Evolutionary conservation across 1,284 basidiomycete genomes (phyloP).

Genomic region (Meira nashicola): DNA sequence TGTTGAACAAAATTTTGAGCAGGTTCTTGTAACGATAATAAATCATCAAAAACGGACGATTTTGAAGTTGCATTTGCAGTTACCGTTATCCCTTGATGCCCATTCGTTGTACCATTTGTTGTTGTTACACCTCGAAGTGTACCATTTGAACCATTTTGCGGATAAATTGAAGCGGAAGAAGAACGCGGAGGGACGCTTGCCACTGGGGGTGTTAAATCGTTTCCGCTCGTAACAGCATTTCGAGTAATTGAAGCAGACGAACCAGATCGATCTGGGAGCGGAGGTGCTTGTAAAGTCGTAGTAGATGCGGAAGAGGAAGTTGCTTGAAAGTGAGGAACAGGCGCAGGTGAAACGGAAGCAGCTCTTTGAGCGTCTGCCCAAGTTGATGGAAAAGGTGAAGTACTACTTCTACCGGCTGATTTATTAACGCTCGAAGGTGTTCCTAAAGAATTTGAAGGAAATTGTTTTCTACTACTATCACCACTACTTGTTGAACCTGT

Average conservation of each 20-base stretch:
- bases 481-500: background rate
- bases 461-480: background rate
- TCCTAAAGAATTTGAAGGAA: too few species aligned
- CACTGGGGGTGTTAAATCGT: too few species aligned
- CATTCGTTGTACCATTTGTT: conserved; percentile 10
- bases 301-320: conserved; percentile 9
- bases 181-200: background rate
- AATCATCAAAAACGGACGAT: conserved; percentile 33
- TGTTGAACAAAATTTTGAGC: conserved; percentile 25
- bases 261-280: conserved; percentile 3
- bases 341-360: conserved; percentile 5
- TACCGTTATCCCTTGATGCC: conserved; percentile 2
- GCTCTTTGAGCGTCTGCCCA: conserved; percentile 32
- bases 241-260: conserved; percentile 8
- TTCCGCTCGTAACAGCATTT: too few species aligned
- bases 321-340: conserved; percentile 10
- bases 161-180: background rate
- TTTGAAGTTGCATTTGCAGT: conserved; percentile 16
- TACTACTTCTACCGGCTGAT: conserved; percentile 29
- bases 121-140: conserved; percentile 14
- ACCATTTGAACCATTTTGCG: too few species aligned
- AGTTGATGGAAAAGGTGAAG: conserved; percentile 33
- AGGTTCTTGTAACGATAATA: conserved; percentile 24
- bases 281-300: conserved; percentile 14
- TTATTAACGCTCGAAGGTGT: conserved; percentile 12